Percentiles rank a stretch among this genome's conserved stretches.
These are phyloP conservation scores for Prunus persica DNA, from an alignment of 306 rosid species.

Conservation along the genomic window DNA sequence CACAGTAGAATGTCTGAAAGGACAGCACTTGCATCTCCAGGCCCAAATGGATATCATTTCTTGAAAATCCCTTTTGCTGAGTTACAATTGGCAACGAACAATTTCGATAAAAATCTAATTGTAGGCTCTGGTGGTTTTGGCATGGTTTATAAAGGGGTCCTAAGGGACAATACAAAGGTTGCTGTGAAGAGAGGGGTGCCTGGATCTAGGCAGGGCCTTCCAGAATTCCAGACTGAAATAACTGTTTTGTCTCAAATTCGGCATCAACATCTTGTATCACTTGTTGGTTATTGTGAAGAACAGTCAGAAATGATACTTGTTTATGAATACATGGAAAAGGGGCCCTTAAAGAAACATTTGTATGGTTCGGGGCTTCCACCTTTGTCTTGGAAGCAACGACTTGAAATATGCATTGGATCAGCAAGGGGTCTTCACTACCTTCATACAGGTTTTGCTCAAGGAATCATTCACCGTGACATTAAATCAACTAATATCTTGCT, in stretches of 20 bases:
- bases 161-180: constrained; percentile 71
- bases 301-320: constrained; percentile 95
- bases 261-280: constrained; percentile 89
- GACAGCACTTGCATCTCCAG: constrained; percentile 53
- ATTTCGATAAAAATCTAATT: constrained; percentile 63
- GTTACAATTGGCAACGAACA: constrained; percentile 67
- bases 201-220: constrained; percentile 97
- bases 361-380: constrained; percentile 57
- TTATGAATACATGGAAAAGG: constrained; percentile 87
- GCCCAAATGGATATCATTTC: constrained; percentile 73
- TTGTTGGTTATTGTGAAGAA: constrained; percentile 93
- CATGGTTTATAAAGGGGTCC: constrained; percentile 74
- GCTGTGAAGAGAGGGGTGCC: constrained; percentile 97
- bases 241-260: constrained; percentile 82
- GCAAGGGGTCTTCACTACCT: constrained; percentile 98
- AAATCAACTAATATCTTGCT: constrained; percentile 92
- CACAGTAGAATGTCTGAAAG: constrained; percentile 74
- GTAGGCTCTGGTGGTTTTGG: constrained; percentile 98
- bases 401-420: constrained; percentile 89
- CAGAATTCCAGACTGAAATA: constrained; percentile 94
- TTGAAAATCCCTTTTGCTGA: constrained; percentile 83
- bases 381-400: constrained; percentile 90
- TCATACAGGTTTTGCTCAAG: constrained; percentile 93
- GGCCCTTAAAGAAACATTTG: constrained; percentile 76
- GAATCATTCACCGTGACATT: constrained; percentile 98